A percentile compares a stretch with the other conserved stretches of the same genome.
phyloP scores from a whole-genome alignment of 2,329 filamentous ascomycete species.

The Verticillium albo-atrum region DNA sequence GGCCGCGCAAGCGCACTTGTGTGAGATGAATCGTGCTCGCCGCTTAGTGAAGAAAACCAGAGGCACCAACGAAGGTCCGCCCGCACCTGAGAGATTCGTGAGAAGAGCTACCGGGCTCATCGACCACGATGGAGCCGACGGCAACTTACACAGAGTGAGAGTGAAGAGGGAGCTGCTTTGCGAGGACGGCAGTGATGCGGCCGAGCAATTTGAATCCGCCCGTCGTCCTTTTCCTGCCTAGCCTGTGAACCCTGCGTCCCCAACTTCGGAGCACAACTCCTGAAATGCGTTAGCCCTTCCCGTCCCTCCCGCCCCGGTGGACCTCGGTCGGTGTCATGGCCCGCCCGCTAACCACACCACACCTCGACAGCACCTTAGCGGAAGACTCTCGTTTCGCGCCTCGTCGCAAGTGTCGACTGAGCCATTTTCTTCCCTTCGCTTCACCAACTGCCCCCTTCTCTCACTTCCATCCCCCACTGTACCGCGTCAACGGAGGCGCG shows the following conservation, averaged over 20 bases:
- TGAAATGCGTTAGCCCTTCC: not conserved
- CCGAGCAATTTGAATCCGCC: not conserved
- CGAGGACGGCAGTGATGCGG: not conserved
- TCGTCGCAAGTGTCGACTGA: not conserved
- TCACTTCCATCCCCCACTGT: not conserved
- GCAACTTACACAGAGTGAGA: not conserved
- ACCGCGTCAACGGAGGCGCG: not conserved
- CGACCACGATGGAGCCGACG: not conserved
- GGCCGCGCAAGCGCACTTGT: not conserved
- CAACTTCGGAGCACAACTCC: not conserved
- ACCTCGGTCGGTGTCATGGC: not conserved
- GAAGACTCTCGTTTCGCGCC: not conserved
- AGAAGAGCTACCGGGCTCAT: not conserved
- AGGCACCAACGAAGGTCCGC: not conserved
- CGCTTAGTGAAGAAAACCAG: not conserved
- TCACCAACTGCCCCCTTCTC: not conserved
- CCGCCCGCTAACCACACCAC: not conserved
- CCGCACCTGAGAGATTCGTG: not conserved
- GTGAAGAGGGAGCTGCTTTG: not conserved
- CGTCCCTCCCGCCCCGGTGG: not conserved
- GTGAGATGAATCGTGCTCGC: not conserved
- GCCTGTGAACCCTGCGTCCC: not conserved
- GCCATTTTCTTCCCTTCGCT: not conserved
- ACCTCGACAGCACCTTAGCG: not conserved
- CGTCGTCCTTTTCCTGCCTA: not conserved